Percentiles rank a stretch among this genome's conserved stretches.
phyloP scores from a whole-genome alignment of 192 early-diverging fungal genomes.

The Coemansia interrupta region DNA sequence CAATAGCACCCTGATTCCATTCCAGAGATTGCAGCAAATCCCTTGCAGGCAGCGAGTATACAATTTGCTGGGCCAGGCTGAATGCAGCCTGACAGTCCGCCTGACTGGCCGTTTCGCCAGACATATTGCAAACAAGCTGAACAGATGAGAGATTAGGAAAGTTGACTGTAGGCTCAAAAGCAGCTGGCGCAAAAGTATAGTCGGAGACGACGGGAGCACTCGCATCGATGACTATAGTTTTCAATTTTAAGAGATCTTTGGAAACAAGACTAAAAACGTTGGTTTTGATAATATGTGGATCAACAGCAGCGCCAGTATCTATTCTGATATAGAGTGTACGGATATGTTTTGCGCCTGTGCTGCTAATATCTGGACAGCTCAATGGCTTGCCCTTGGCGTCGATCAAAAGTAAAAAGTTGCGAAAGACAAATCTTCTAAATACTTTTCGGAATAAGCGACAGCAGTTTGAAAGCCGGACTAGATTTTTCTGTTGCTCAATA shows the following conservation, averaged over 20 bases:
- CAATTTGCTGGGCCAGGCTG: too few species aligned
- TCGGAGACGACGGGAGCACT: background rate
- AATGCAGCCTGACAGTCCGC: too few species aligned
- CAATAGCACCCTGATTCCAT: too few species aligned
- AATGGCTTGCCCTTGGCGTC: background rate
- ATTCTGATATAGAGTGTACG: background rate
- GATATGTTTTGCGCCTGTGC: background rate
- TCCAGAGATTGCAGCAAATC: too few species aligned
- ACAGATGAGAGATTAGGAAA: too few species aligned
- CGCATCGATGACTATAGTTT: slow-evolving; percentile 1
- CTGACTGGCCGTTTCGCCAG: too few species aligned
- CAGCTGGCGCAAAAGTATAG: too few species aligned
- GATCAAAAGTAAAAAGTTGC: background rate
- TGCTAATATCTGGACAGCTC: background rate
- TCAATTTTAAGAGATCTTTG: background rate
- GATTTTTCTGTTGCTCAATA: background rate
- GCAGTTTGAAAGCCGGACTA: background rate
- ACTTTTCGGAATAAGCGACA: background rate
- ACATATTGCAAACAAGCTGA: too few species aligned
- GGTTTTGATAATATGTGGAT: background rate
- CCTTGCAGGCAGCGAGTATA: too few species aligned
- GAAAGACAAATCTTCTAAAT: background rate
- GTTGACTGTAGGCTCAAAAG: too few species aligned
- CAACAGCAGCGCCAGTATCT: background rate
- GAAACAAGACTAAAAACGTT: background rate